Evolutionary conservation across 495 filamentous ascomycete species (phyloP), one percentile per base, ranked within the genome.

Genomic region (Jackrogersella multiformis): DNA sequence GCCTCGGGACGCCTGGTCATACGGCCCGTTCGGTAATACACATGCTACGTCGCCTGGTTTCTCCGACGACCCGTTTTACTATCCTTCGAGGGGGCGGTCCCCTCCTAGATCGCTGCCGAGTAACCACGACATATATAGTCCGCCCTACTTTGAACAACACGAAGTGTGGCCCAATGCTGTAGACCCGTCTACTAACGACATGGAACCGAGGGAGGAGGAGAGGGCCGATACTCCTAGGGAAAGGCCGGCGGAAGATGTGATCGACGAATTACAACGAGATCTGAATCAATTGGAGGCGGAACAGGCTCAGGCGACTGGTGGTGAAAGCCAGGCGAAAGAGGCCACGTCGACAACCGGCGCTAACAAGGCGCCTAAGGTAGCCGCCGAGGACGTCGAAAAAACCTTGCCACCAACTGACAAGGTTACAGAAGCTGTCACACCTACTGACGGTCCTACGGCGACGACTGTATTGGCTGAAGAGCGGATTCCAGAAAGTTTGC

Each of bases 21-120:
- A 70, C 48, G 61, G 45, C 23, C 49, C 61, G 8, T 65, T 56
- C 30, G 64, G 65, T 64, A 46, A 67, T 52, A 66, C 73, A 46
- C 70, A 69, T 56, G 45, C 57, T 39, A 62, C 64, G 36, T 64
- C 73, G 32, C 64, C 67, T 16, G 64, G 55, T 21, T 52, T 70
- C n/a, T 59, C 73, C 4, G 76, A 79, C 6, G 77, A 79, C 1
- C 51, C 70, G 9, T 72, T 45, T 55, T 78, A 75, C 59, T 81
- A 81, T 38, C 78, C 78, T 15, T 62, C 69, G 21, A 67, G 81
- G 21, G 81, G 81, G 13, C 73, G 81, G 51, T 84, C 81, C 20
- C 80, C 81, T 0, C 77, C 80, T 3, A 81, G 79, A 28, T 80
- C 80, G 20, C 59, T 76, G 44, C 79, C 79, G 45, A 77, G 76